Conservation (phyloP, 2,329 filamentous ascomycete species). For the Helicocarpus griseus region DNA sequence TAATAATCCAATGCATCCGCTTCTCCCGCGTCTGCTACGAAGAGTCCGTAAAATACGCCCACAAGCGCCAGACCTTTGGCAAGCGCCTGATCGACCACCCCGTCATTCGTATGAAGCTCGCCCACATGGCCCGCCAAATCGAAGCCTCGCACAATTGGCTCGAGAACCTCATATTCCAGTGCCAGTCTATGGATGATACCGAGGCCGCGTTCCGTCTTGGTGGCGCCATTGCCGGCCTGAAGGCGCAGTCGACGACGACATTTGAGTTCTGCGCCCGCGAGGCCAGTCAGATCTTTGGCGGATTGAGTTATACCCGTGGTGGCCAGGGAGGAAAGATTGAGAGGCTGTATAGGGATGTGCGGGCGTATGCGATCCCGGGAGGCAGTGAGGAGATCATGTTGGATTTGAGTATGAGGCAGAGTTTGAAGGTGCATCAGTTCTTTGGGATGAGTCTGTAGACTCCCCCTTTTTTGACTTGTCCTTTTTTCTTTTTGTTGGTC, state of each 20-base stretch:
- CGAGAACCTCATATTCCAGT: conserved; percentile 90
- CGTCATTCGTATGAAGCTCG: conserved; percentile 94
- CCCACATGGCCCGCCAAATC: conserved; percentile 96
- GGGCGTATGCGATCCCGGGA: conserved; percentile 92
- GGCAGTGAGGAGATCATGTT: conserved; percentile 98
- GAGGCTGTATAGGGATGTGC: conserved; percentile 85
- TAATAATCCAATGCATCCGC: conserved; percentile 93
- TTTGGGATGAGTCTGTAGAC: conserved; percentile 88
- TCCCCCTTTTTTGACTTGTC: background rate
- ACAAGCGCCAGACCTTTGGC: conserved; percentile 94
- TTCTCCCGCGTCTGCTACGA: conserved; percentile 97
- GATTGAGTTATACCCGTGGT: conserved; percentile 80
- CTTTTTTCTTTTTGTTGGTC: background rate
- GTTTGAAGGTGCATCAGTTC: conserved; percentile 75
- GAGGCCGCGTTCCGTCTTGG: conserved; percentile 95
- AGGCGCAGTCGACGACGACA: conserved; percentile 85
- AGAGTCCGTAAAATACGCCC: conserved; percentile 90
- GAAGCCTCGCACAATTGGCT: conserved; percentile 97
- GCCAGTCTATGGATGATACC: conserved; percentile 81
- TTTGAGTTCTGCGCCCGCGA: conserved; percentile 98
- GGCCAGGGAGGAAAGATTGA: conserved; percentile 95
- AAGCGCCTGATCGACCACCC: conserved; percentile 95
- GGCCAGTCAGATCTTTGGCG: conserved; percentile 95
- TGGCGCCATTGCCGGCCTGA: conserved; percentile 84
- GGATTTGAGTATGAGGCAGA: conserved; percentile 88